phyloP scores from a whole-genome alignment of 2,329 filamentous ascomycete species.

The Phaeomoniella chlamydospora region DNA sequence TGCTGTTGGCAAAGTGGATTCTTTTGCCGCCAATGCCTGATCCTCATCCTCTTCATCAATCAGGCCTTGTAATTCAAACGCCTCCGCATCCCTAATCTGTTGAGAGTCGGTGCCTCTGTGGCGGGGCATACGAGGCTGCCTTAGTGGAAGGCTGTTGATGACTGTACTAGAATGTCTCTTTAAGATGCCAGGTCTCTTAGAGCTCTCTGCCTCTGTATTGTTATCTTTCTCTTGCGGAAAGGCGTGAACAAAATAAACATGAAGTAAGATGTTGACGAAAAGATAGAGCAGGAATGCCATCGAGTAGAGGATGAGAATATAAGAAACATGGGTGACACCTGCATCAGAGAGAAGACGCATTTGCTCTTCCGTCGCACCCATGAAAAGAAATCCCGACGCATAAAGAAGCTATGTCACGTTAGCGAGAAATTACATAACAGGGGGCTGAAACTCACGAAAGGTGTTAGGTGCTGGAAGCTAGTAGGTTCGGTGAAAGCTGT shows the following conservation, averaged over 20 bases:
- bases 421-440: slow-evolving; percentile 8
- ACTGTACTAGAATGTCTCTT: slow-evolving; percentile 6
- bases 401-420: slow-evolving; percentile 55
- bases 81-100: slow-evolving; percentile 65
- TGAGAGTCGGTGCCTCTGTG: slow-evolving; percentile 14
- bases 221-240: slow-evolving; percentile 23
- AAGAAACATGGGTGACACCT: slow-evolving; percentile 75
- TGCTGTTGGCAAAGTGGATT: background rate
- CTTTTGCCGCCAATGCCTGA: slow-evolving; percentile 1
- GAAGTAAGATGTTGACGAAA: slow-evolving; percentile 73
- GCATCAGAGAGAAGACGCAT: slow-evolving; percentile 64
- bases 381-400: slow-evolving; percentile 88
- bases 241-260: slow-evolving; percentile 59
- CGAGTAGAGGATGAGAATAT: slow-evolving; percentile 82
- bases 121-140: slow-evolving; percentile 6
- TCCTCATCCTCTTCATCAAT: slow-evolving; percentile 69
- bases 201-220: background rate
- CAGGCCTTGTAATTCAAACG: slow-evolving; percentile 84
- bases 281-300: slow-evolving; percentile 83
- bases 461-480: slow-evolving; percentile 57
- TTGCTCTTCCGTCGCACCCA: slow-evolving; percentile 95
- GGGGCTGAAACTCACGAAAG: slow-evolving; percentile 43
- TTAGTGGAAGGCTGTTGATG: slow-evolving; percentile 5
- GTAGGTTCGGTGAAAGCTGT: slow-evolving; percentile 57
- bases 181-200: slow-evolving; percentile 1